A percentile compares a stretch with the other conserved stretches of the same genome.
Evolutionary conservation across 345 rosid species (phyloP).

Genomic region (Populus davidiana): DNA sequence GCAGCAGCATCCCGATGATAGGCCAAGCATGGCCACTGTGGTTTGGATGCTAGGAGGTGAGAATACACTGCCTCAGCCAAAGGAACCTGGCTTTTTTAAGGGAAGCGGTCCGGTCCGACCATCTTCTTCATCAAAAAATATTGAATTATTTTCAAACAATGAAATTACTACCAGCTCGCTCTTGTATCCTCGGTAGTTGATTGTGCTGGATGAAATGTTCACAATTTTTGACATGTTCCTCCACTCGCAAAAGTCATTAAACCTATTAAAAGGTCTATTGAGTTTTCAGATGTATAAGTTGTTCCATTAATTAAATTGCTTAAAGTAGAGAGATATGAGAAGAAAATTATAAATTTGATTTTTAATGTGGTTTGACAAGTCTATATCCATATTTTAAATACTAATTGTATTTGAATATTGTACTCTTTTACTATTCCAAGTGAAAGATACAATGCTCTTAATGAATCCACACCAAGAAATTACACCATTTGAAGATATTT

Average conservation of each 20-base stretch:
- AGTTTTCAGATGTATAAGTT: no score
- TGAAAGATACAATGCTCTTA: not conserved
- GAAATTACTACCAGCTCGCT: not conserved
- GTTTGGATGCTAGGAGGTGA: conserved; percentile 3
- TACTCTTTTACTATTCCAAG: no score
- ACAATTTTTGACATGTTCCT: no score
- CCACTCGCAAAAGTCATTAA: no score
- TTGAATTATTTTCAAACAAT: not conserved
- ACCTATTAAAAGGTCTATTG: no score
- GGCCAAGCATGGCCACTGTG: not conserved
- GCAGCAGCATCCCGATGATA: not conserved
- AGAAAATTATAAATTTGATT: not conserved
- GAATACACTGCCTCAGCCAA: not conserved
- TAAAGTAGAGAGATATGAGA: not conserved
- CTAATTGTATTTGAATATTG: fast-evolving
- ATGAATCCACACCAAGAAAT: not conserved
- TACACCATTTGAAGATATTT: not conserved
- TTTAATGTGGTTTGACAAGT: not conserved
- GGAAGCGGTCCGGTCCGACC: not conserved
- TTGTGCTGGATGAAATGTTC: no score
- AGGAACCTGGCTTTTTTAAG: not conserved
- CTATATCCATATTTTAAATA: not conserved
- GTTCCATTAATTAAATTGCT: not conserved
- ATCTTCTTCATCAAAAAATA: not conserved
- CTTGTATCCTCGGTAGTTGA: not conserved